A percentile compares a stretch with the other conserved stretches of the same genome.
phyloP scores from a whole-genome alignment of 2,329 filamentous ascomycete genomes.

The Ceratocystiopsis sp. region DNA sequence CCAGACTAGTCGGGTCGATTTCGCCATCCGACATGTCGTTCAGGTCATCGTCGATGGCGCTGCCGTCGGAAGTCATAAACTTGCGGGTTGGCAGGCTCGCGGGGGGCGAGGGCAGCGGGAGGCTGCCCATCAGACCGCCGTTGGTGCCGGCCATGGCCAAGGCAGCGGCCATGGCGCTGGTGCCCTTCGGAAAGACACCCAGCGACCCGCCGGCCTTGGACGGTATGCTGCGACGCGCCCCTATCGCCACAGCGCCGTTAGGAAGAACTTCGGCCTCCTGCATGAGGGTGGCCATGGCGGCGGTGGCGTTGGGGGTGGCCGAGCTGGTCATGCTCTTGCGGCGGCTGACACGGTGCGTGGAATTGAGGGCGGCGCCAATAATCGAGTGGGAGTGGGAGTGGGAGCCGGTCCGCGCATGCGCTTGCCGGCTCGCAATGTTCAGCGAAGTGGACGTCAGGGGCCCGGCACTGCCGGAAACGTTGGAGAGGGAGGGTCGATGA shows the following conservation, averaged over 20 bases:
- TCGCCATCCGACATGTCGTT: slow-evolving; percentile 39
- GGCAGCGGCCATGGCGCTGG: slow-evolving; percentile 6
- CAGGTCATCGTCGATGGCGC: slow-evolving; percentile 55
- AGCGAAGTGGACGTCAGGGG: slow-evolving; percentile 27
- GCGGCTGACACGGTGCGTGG: slow-evolving; percentile 72
- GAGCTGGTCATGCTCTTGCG: slow-evolving; percentile 83
- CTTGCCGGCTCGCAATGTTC: slow-evolving; percentile 40
- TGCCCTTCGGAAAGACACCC: not conserved
- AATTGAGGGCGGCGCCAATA: slow-evolving; percentile 49
- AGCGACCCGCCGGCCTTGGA: slow-evolving; percentile 36
- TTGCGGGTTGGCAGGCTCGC: slow-evolving; percentile 48
- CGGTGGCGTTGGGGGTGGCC: slow-evolving; percentile 45
- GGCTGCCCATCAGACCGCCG: slow-evolving; percentile 26
- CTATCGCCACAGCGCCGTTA: slow-evolving; percentile 38
- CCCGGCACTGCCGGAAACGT: slow-evolving; percentile 39
- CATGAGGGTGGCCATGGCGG: slow-evolving; percentile 57
- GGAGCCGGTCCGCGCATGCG: slow-evolving; percentile 59
- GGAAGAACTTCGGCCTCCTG: slow-evolving; percentile 46
- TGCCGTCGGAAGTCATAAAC: slow-evolving; percentile 29
- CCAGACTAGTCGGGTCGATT: slow-evolving; percentile 7
- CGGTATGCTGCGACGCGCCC: slow-evolving; percentile 47
- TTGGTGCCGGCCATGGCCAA: slow-evolving; percentile 4
- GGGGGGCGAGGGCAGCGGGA: slow-evolving; percentile 47
- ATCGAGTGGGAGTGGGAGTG: slow-evolving; percentile 47
- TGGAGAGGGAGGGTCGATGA: slow-evolving; percentile 42